Evolutionary conservation across 805 yeast genomes (phyloP), one percentile per base, ranked within the genome.

Genomic region (Wickerhamiella galacta): DNA sequence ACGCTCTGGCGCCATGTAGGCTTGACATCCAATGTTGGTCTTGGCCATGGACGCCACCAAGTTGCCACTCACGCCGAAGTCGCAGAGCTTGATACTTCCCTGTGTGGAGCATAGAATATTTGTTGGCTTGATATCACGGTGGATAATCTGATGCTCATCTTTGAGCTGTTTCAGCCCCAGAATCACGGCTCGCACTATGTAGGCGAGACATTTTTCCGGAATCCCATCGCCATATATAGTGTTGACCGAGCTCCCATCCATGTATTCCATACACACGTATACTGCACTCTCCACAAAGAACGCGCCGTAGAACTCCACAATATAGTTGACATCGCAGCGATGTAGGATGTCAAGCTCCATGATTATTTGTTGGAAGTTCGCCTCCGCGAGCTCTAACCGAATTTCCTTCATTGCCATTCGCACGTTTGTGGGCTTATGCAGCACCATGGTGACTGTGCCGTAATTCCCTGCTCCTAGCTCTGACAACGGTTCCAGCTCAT

Each of bases 1-100:
- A 49, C 98, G 68, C 52, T 87, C 98, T 1, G 98, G 98, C 1
- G 96, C 96, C 96, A 90, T 90, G 55, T 87, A 87, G 1, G 93
- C 78, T 57, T 90, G 98, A 56, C 98, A 87, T 4, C 98, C 98
- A 43, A 87, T 82, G 46, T 90, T 87, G 0, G 98, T 87, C 47
- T 82, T 74, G 11, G 96, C 96, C 46, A 87, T 63, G 0, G 94
- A 81, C 2, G 95, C 94, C 16, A 90, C 96, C 39, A 87, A 60
- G 49, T 87, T 87, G 14, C 96, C 96, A 34, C 83, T 71, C 16
- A 87, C 98, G 33, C 98, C 98, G 55, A 87, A 87, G 57, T 87
- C 98, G 60, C 95, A 82, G 19, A 87, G 61, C 53, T 87, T 87
- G 23, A 87, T 78, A 39, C 76, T 74, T n/a, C 98, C 98, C 18